Evolutionary conservation across 192 early-diverging fungal genomes (phyloP), one percentile per base, ranked within the genome.

Genomic region (Kappamyces sp.): DNA sequence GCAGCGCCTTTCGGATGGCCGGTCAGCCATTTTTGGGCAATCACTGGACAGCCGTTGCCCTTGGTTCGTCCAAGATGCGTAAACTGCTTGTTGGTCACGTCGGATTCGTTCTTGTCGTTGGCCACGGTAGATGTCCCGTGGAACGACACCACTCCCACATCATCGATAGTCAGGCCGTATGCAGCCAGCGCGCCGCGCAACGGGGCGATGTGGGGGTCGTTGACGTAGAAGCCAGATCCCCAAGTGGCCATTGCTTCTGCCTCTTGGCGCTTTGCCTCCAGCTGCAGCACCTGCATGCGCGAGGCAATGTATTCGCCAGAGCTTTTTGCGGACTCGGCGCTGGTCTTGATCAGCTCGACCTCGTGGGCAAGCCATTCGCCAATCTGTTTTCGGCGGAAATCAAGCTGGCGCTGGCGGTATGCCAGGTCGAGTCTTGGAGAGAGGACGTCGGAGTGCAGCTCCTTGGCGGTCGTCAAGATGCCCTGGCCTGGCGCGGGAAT

Each of bases 1-100:
- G 94, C 94, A 15, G 94, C 86, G 54, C 88, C 94, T 86, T 97
- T 97, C 45, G 94, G 94, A 60, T 96, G 94, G 57, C 94, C 94
- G 36, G 94, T 97, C 49, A 97, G 76, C 66, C 89, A 84, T 67
- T 97, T 97, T 58, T 97, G 94, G 77, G 86, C 88, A 57, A 97
- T 79, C 35, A 81, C 73, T 5, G 89, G 88, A 31, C 87, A 64
- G 31, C 84, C 77, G 50, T 87, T 86, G 47, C 94, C 94, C 52
- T 76, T 84, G 40, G 85, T 78, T 55, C 94, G 85, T 22, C 94
- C 94, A 15, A 97, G 78, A 66, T 91, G 87, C 35, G 63, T 75
- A 45, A 97, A 70, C 74, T 97, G 92, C 53, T 78, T 73, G 79
- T 95, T 86, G 36, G 93, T 50, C 3, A 90, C 91, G 5, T 74